These are phyloP conservation scores for Lactuca saligna DNA, from an alignment of 129 eudicot species.

Conservation along the genomic window DNA sequence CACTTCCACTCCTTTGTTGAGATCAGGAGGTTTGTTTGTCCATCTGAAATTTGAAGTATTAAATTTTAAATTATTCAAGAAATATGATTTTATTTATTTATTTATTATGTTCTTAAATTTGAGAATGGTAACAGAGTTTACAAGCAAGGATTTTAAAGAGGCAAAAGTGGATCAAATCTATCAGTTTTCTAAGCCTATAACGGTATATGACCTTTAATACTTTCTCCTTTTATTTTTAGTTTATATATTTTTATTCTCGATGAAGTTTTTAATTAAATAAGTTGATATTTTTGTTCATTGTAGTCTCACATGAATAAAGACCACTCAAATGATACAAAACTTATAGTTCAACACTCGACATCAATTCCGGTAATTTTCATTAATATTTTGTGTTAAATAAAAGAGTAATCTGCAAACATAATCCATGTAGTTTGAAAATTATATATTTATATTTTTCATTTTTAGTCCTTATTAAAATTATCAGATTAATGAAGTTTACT, in stretches of 20 bases:
- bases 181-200: slow-evolving; percentile 88
- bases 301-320: slow-evolving; percentile 99
- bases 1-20: slow-evolving; percentile 79
- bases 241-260: background rate
- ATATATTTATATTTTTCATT: background rate
- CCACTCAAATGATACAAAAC: slow-evolving; percentile 78
- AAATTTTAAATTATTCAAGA: slow-evolving; percentile 2
- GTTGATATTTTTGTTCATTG: slow-evolving; percentile 13
- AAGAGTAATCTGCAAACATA: background rate
- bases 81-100: background rate
- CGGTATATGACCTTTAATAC: slow-evolving; percentile 50
- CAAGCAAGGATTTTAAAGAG: slow-evolving; percentile 53
- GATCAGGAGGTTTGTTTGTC: slow-evolving; percentile 75
- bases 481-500: background rate
- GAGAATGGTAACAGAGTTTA: slow-evolving; percentile 51
- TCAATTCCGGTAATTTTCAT: slow-evolving; percentile 66
- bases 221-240: background rate
- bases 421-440: no score
- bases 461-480: background rate
- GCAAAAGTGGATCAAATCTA: slow-evolving; percentile 87
- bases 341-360: slow-evolving; percentile 82
- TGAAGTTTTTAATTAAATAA: background rate
- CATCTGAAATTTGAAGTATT: background rate
- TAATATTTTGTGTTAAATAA: background rate
- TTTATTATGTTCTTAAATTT: background rate